phyloP scores from a whole-genome alignment of 371 early-diverging fungal species.

The Rhizopus delemar region DNA sequence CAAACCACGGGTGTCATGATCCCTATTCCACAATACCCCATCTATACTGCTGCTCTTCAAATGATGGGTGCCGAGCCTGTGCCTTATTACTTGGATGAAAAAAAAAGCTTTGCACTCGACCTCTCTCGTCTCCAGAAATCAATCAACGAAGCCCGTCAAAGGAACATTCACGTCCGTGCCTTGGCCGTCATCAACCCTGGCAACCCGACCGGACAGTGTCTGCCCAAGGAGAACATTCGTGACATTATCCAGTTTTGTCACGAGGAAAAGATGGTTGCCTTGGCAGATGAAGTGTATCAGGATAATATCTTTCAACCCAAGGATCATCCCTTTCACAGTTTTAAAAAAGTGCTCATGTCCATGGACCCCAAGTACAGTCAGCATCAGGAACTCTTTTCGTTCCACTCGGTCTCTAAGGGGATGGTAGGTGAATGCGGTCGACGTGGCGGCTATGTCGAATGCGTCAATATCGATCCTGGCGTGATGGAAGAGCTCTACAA shows the following conservation, averaged over 20 bases:
- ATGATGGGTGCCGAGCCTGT: constrained; percentile 78
- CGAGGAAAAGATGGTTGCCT: constrained; percentile 70
- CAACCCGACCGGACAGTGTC: constrained; percentile 92
- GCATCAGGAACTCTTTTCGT: constrained; percentile 84
- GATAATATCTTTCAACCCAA: constrained; percentile 82
- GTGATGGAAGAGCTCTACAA: constrained; percentile 89
- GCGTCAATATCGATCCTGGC: constrained; percentile 72
- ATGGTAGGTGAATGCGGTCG: constrained; percentile 98
- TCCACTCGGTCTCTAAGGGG: constrained; percentile 96
- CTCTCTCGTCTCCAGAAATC: constrained; percentile 58
- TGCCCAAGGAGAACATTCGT: constrained; percentile 72
- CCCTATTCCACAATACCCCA: constrained; percentile 97
- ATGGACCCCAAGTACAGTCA: constrained; percentile 1
- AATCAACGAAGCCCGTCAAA: constrained; percentile 57
- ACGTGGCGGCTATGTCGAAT: constrained; percentile 97
- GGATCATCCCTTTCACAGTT: constrained; percentile 83
- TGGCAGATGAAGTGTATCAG: constrained; percentile 97
- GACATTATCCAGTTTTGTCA: constrained; percentile 83
- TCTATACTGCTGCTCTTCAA: constrained; percentile 88
- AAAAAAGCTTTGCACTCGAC: constrained; percentile 77
- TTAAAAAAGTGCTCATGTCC: constrained; percentile 79
- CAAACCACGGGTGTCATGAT: constrained; percentile 90
- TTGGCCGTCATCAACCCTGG: constrained; percentile 95
- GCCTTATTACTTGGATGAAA: constrained; percentile 86
- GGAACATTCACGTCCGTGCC: constrained; percentile 84